Evolutionary conservation across 2,329 filamentous ascomycete species (phyloP).

Genomic region (Xylariaceae sp.): DNA sequence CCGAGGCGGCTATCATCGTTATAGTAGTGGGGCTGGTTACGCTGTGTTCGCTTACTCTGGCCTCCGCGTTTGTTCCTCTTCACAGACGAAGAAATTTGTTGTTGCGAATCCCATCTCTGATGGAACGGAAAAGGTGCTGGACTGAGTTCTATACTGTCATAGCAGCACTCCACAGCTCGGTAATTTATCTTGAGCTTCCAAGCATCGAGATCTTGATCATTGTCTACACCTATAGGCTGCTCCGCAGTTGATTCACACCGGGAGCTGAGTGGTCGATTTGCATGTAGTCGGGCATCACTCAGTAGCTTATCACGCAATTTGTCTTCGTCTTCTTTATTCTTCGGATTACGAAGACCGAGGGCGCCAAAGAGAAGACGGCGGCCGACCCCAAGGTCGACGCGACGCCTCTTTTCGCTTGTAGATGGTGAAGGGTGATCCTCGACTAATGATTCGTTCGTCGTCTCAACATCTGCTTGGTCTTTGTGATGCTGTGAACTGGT

Average conservation of each 20-base stretch:
- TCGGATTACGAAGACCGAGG: conserved; percentile 72
- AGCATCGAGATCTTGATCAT: conserved; percentile 60
- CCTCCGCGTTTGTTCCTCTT: conserved; percentile 50
- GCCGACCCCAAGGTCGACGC: conserved; percentile 62
- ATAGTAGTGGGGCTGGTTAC: conserved; percentile 50
- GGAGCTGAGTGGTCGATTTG: conserved; percentile 44
- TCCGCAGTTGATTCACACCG: conserved; percentile 31
- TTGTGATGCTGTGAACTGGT: background rate
- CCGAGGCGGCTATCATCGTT: conserved; percentile 43
- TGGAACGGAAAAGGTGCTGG: conserved; percentile 89
- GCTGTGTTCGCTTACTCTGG: conserved; percentile 58
- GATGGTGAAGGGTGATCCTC: conserved; percentile 26
- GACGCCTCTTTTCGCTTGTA: conserved; percentile 42
- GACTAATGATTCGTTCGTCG: conserved; percentile 5
- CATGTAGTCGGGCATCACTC: conserved; percentile 55
- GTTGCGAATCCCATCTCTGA: conserved; percentile 86
- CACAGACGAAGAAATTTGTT: conserved; percentile 54
- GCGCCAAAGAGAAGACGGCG: conserved; percentile 75
- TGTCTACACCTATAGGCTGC: conserved; percentile 31
- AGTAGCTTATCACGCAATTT: conserved; percentile 65
- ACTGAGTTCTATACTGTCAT: conserved; percentile 71
- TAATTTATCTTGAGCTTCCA: conserved; percentile 80
- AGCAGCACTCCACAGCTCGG: conserved; percentile 82
- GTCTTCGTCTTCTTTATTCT: conserved; percentile 71
- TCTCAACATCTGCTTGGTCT: conserved; percentile 3